Evolutionary conservation across 805 yeast genomes (phyloP).

Genomic region (Barnettozyma populi): DNA sequence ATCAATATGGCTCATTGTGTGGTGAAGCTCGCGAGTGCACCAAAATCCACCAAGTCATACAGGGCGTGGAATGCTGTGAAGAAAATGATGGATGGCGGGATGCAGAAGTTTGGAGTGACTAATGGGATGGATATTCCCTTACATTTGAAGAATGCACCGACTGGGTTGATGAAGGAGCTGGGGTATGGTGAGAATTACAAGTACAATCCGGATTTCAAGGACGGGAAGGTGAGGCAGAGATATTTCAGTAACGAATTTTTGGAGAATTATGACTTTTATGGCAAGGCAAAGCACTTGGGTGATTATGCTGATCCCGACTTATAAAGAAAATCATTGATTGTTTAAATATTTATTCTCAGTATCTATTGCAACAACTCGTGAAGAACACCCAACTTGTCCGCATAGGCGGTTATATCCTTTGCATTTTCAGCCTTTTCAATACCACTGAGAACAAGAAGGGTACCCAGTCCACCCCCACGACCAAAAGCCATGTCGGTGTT

Average conservation of each 20-base stretch:
- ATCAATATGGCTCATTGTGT: slow-evolving; percentile 87
- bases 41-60: slow-evolving; percentile 82
- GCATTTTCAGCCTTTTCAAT: slow-evolving; percentile 74
- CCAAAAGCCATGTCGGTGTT: slow-evolving; percentile 96
- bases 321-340: not conserved
- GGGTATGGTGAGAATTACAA: slow-evolving; percentile 84
- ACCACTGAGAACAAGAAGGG: slow-evolving; percentile 86
- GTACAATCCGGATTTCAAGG: slow-evolving; percentile 75
- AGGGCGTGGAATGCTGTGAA: slow-evolving; percentile 73
- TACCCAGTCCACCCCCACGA: slow-evolving; percentile 76
- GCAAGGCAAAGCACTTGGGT: slow-evolving; percentile 53
- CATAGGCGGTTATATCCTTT: slow-evolving; percentile 51
- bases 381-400: slow-evolving; percentile 45
- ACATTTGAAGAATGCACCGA: slow-evolving; percentile 94
- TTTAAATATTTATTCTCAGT: not conserved
- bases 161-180: slow-evolving; percentile 78
- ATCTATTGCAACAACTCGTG: slow-evolving; percentile 53
- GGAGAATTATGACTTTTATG: slow-evolving; percentile 41
- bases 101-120: slow-evolving; percentile 44
- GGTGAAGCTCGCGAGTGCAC: slow-evolving; percentile 79
- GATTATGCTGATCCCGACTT: slow-evolving; percentile 38
- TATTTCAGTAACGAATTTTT: slow-evolving; percentile 63
- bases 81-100: slow-evolving; percentile 48
- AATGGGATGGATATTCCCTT: slow-evolving; percentile 50
- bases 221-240: slow-evolving; percentile 69